phyloP scores from a whole-genome alignment of 2,329 filamentous ascomycete genomes.

The Westerdykella aurantiaca region DNA sequence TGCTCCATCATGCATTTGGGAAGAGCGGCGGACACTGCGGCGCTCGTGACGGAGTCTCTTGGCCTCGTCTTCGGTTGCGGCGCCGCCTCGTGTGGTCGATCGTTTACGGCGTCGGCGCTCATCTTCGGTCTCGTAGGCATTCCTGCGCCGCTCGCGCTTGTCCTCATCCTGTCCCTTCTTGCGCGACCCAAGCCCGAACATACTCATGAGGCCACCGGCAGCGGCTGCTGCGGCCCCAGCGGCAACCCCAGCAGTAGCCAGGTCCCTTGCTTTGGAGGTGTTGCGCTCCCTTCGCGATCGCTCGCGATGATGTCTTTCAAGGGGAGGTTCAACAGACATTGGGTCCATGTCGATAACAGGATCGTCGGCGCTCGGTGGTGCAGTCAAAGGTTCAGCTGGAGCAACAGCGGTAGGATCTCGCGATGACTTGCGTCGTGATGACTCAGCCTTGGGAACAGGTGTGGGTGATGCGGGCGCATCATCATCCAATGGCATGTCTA shows the following conservation, averaged over 20 bases:
- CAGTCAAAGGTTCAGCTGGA: conserved; percentile 31
- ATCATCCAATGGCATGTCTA: conserved; percentile 48
- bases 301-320: conserved; percentile 45
- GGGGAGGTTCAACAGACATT: conserved; percentile 38
- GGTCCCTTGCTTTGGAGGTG: conserved; percentile 57
- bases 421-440: conserved; percentile 40
- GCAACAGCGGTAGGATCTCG: conserved; percentile 31
- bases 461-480: conserved; percentile 28
- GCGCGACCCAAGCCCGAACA: conserved; percentile 38
- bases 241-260: conserved; percentile 15
- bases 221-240: conserved; percentile 35
- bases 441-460: conserved; percentile 28
- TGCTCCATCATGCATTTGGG: conserved; percentile 16
- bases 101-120: conserved; percentile 35
- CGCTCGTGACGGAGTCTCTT: conserved; percentile 34
- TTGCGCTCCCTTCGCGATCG: conserved; percentile 47
- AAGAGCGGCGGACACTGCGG: conserved; percentile 27
- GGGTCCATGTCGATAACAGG: conserved; percentile 38
- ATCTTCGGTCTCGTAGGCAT: conserved; percentile 33
- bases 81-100: conserved; percentile 28
- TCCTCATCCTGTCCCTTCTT: conserved; percentile 32
- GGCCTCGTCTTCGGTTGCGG: conserved; percentile 33
- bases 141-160: conserved; percentile 27
- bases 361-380: conserved; percentile 39
- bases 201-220: conserved; percentile 53